Evolutionary conservation across 1,284 basidiomycete species (phyloP).

Genomic region (Irpex sp.): DNA sequence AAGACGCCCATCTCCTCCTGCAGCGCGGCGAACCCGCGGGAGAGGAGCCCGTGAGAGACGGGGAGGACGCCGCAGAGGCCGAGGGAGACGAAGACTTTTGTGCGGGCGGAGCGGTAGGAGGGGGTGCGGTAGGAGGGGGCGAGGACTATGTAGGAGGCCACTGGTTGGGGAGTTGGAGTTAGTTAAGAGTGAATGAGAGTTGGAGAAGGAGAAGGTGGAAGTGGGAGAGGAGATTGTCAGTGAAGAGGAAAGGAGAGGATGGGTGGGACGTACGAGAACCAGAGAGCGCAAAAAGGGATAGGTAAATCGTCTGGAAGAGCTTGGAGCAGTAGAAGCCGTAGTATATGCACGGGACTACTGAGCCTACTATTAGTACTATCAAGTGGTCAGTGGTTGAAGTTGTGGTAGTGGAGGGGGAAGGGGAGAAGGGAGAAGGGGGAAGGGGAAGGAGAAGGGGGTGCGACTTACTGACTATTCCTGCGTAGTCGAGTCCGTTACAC

Average conservation of each 20-base stretch:
- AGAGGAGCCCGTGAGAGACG: conserved; percentile 56
- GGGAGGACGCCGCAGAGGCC: conserved; percentile 75
- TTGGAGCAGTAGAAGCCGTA: conserved; percentile 70
- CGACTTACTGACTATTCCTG: conserved; percentile 53
- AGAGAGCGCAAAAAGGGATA: conserved; percentile 46
- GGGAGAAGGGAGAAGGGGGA: too few relatives aligned
- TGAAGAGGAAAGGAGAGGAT: not conserved
- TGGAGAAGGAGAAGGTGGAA: too few relatives aligned
- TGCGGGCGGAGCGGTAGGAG: conserved; percentile 72
- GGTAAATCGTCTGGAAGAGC: conserved; percentile 46
- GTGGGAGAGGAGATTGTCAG: not conserved
- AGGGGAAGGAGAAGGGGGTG: conserved; percentile 9
- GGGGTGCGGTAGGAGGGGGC: conserved; percentile 76
- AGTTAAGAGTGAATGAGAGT: too few relatives aligned
- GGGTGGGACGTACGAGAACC: conserved; percentile 50
- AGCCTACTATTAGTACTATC: conserved; percentile 67
- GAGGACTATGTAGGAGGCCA: conserved; percentile 73
- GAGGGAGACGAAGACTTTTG: conserved; percentile 74
- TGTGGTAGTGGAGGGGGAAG: too few relatives aligned
- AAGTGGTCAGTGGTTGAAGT: not conserved
- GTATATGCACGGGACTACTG: conserved; percentile 71
- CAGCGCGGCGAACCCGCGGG: conserved; percentile 52
- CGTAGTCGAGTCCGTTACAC: conserved; percentile 59
- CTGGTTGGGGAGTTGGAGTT: too few relatives aligned
- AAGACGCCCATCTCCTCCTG: conserved; percentile 61